Evolutionary conservation across 1,284 basidiomycete genomes (phyloP), one percentile per base, ranked within the genome.

Genomic region (Ganoderma multipileum): DNA sequence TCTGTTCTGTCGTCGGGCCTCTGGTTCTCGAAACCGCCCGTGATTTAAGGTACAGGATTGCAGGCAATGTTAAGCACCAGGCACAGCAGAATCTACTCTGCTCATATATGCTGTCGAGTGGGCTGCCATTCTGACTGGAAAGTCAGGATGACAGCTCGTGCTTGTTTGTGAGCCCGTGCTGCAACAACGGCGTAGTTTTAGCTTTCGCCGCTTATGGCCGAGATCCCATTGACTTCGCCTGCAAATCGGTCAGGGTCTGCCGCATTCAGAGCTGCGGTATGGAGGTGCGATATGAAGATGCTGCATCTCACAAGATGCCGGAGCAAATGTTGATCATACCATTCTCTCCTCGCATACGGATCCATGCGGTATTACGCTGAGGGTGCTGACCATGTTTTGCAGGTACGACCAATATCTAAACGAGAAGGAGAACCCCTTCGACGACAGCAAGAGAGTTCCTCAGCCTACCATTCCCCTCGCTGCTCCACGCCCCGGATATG

Each of bases 401-500:
- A 92, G 91, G 74, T 92, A 92, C 73, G 86, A 91, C 79, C 85
- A 85, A 75, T 90, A 91, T 78, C 74, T 90, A 62, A 78, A 83
- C 59, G 80, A 83, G 67, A 83, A 85, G 71, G 83, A 84, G 67
- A 84, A 86, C 61, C 83, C 84, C 62, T 83, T 79, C 68, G 66
- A 76, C 75, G 70, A 77, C 77, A 47, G 69, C 67, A 83, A 85
- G 79, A 82, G 83, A 68, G 81, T 82, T 41, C 75, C 71, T 63
- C 75, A 78, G 66, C 78, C 81, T 41, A 61, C 63, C 39, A 82
- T 86, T 39, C 83, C 84, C 6, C 87, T 92, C 70, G 91, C 88
- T 12, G 88, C 90, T 6, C 91, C 91, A 39, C 85, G 85, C 50
- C 91, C 92, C 4, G 91, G 92, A 11, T 93, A 93, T 75, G 87